Base-by-base conservation (phyloP, 805 yeast genomes). In the Metschnikowia lochheadii region DNA sequence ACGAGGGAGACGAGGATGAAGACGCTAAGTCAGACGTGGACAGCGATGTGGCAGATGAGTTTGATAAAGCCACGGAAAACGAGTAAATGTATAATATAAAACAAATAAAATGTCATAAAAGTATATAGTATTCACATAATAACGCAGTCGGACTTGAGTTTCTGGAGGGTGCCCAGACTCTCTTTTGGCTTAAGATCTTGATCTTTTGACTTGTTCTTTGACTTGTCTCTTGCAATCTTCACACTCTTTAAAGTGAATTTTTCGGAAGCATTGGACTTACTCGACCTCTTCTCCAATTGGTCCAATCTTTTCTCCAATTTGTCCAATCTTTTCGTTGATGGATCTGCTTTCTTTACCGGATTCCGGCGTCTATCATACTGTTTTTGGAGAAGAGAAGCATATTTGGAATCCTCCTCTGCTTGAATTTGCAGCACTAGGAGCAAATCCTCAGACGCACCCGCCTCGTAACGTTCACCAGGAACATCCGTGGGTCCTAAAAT, bases 1-100 rank as follows among this genome's bases (percentile, higher is more conserved):
- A 84, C 63, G 84, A 80, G 57, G 85, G 77, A 20, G 84, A 79
- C 36, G 87, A 83, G 7, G 79, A 68, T 20, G 74, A 66, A 15
- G 76, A 66, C 18, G 72, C 67, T 18, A 75, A 63, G 2, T 68
- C 59, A 11, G 49, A 41, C 6, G 55, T 46, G 31, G 49, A 37
- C 18, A 70, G 65, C 14, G 69, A 65, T 6, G 70, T 47, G 31
- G 60, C 49, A 2, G 52, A 48, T 31, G 57, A 53, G 39, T 50
- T 49, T 18, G 50, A 52, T 33, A 48, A 45, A 20, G 56, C 51
- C 18, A 61, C 63, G 10, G 63, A 54, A 34, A 72, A 62, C 31
- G 64, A 50, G 18, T 53, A 39, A 32, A 57, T 51, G 34, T 33
- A n/a, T 39, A 42, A 33, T 42, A 42, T 33, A 42, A 36, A 32